These are phyloP conservation scores for Atkinsonella hypoxylon DNA, from an alignment of 2,329 filamentous ascomycete species.

Conservation along the genomic window DNA sequence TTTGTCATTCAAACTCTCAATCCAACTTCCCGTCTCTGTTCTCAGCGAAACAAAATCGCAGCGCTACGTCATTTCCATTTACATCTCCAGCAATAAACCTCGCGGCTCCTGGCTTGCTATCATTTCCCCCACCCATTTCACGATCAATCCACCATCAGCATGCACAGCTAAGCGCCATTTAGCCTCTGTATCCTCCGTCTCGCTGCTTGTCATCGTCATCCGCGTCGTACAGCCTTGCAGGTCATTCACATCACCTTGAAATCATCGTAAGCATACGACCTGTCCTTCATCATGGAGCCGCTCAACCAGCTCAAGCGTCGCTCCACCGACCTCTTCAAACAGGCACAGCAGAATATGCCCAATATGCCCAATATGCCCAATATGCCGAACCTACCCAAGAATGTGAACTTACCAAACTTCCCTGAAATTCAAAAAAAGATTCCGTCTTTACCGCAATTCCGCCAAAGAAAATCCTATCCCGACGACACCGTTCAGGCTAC, in stretches of 20 bases:
- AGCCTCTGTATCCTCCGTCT: neutral
- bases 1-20: neutral
- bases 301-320: conserved; percentile 42
- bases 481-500: conserved; percentile 26
- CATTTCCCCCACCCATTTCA: neutral
- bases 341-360: conserved; percentile 34
- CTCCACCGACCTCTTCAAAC: conserved; percentile 39
- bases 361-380: conserved; percentile 31
- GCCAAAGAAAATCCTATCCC: conserved; percentile 26
- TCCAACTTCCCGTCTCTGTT: neutral
- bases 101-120: neutral
- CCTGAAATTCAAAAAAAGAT: conserved; percentile 3
- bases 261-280: neutral
- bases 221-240: neutral
- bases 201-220: neutral
- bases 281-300: conserved; percentile 33
- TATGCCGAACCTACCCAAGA: conserved; percentile 25
- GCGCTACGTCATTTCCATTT: neutral
- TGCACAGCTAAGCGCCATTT: neutral
- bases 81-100: neutral
- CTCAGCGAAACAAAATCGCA: neutral
- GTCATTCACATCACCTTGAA: neutral
- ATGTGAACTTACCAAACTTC: conserved; percentile 4
- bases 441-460: conserved; percentile 6
- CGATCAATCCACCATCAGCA: neutral